These are phyloP conservation scores for Iris pallida DNA, from an alignment of 116 monocot species.

Conservation along the genomic window DNA sequence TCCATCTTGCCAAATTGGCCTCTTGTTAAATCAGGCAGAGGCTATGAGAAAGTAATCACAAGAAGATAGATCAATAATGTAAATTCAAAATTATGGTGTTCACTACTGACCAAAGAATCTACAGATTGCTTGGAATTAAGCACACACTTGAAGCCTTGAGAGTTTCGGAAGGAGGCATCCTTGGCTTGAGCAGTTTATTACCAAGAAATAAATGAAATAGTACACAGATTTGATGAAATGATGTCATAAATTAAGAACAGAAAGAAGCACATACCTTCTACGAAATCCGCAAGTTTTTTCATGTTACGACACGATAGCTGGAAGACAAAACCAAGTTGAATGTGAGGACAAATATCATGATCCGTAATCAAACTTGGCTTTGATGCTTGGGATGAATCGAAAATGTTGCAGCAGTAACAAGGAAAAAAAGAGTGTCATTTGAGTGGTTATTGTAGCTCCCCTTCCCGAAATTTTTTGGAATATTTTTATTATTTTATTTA, in stretches of 20 bases:
- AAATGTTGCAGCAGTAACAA: conserved; percentile 30
- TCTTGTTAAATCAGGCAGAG: background rate
- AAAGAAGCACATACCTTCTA: conserved; percentile 16
- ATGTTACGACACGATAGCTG: conserved; percentile 38
- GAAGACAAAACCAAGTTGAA: conserved; percentile 36
- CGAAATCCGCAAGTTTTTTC: conserved; percentile 34
- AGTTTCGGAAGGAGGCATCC: conserved; percentile 6
- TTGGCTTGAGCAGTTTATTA: conserved; percentile 1
- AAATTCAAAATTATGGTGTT: background rate
- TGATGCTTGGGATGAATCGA: conserved; percentile 23
- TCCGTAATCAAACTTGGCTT: conserved; percentile 36
- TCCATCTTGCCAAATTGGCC: conserved; percentile 28
- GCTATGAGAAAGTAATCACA: background rate
- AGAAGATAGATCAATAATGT: too few species aligned
- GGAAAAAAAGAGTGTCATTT: background rate
- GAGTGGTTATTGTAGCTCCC: too few species aligned
- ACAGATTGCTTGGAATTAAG: conserved; percentile 29
- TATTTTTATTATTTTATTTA: too few species aligned
- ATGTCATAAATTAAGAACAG: background rate
- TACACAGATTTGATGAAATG: background rate
- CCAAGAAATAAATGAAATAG: too few species aligned
- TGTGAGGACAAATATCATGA: conserved; percentile 35
- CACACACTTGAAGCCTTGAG: conserved; percentile 36
- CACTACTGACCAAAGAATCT: conserved; percentile 18
- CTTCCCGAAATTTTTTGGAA: too few species aligned